Base-by-base conservation (phyloP, 2,329 filamentous ascomycete genomes). In the Lasiodiplodia gonubiensis region DNA sequence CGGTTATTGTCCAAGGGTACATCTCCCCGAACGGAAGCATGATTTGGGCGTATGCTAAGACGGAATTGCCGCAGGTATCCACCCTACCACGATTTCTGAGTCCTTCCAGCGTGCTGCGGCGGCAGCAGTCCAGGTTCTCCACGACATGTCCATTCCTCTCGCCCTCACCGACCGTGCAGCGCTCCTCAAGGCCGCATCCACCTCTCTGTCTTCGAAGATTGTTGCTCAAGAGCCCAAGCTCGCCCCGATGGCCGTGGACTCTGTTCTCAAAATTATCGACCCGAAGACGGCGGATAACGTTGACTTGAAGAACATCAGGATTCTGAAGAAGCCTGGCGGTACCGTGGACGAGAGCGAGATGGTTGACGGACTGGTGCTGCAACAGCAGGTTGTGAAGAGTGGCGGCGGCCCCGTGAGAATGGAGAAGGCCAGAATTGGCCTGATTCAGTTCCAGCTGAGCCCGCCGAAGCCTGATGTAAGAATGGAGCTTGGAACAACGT, bases 271-370 rank as follows among this genome's bases (percentile, higher is more conserved):
- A 84, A 93, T 94, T 66, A 97, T 99, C 81, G 94, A 99, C 78
- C 86, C 94, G 69, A 97, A 94, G 84, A 97, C 91, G 25, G 94
- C 95, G 66, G 92, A 97, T 72, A 99, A 99, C 72, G 95, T 97
- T 67, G 95, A 99, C 76, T 85, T 99, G 68, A 93, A 92, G 79
- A 97, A 98, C 81, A 97, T 99, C 70, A 89, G 95, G 72, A 95
- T 98, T 74, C 86, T 99, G 76, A 98, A 98, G 88, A 98, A 97
- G 83, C 91, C 96, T 67, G 95, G 95, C 74, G 95, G 95, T 69
- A 98, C 96, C 49, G 98, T 99, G 79, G 95, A 99, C 78, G 95
- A 99, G 78, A 97, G 93, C 77, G 95, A 99, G 83, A 91, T 99
- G 85, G 89, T 98, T 46, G 95, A 99, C 75, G 95, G 95, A 35